Conservation (phyloP, 768 basidiomycete species). For the Termitomyces sp. region DNA sequence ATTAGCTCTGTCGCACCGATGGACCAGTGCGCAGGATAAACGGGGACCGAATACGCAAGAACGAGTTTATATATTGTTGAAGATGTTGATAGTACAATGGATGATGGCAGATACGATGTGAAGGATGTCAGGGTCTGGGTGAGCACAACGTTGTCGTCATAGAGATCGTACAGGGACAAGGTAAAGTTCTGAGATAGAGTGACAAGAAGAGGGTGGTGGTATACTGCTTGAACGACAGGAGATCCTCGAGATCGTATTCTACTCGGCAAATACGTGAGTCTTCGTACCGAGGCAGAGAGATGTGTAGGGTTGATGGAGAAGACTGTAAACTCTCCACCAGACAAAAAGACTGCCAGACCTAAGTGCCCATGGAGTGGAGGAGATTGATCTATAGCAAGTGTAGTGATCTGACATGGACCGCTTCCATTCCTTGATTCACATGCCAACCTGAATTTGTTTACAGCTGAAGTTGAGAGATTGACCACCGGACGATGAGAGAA, state of each 20-base stretch:
- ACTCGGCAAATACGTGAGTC: slow-evolving; percentile 44
- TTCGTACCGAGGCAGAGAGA: slow-evolving; percentile 36
- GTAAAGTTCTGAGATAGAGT: slow-evolving; percentile 64
- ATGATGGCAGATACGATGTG: slow-evolving; percentile 75
- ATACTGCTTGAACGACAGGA: slow-evolving; percentile 60
- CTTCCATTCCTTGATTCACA: slow-evolving; percentile 34
- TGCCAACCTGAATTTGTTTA: slow-evolving; percentile 32
- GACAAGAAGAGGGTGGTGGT: slow-evolving; percentile 74
- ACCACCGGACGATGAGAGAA: slow-evolving; percentile 31
- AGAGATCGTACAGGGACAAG: slow-evolving; percentile 70
- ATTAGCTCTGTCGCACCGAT: slow-evolving; percentile 73
- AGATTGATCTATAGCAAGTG: slow-evolving; percentile 74
- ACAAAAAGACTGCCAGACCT: slow-evolving; percentile 56
- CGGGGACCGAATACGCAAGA: slow-evolving; percentile 68
- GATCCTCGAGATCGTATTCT: slow-evolving; percentile 33
- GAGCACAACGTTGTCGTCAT: slow-evolving; percentile 42
- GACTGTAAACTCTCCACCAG: slow-evolving; percentile 63
- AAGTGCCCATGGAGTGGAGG: slow-evolving; percentile 38
- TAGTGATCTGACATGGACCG: slow-evolving; percentile 42
- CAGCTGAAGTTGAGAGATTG: slow-evolving; percentile 28
- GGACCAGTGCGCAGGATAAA: slow-evolving; percentile 80
- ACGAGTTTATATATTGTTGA: slow-evolving; percentile 63
- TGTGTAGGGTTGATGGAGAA: slow-evolving; percentile 47
- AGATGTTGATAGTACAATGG: slow-evolving; percentile 69
- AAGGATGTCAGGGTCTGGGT: slow-evolving; percentile 71